Conservation (phyloP, 805 yeast genomes). For the Huiozyma sinensis region DNA sequence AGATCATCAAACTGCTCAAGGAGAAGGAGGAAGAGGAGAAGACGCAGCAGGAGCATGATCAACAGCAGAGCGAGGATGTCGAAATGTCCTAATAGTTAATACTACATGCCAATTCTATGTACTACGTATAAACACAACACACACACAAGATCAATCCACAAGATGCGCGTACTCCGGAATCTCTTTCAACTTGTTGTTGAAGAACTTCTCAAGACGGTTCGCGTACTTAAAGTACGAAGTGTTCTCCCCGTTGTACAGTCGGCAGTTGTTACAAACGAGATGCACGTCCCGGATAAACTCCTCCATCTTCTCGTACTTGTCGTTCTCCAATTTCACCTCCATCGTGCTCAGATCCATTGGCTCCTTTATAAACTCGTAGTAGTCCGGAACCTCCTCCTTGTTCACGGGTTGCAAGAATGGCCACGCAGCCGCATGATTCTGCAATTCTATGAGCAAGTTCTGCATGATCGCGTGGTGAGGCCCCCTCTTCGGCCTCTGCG, state of each 20-base stretch:
- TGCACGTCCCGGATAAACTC: conserved; percentile 84
- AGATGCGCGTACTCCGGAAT: conserved; percentile 84
- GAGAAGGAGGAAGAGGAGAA: conserved; percentile 50
- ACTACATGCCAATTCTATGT: no score
- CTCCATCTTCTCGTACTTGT: conserved; percentile 82
- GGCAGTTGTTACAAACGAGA: conserved; percentile 80
- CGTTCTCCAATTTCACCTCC: conserved; percentile 88
- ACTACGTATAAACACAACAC: not conserved
- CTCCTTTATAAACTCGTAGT: conserved; percentile 90
- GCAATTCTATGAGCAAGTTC: conserved; percentile 75
- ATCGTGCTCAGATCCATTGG: conserved; percentile 97
- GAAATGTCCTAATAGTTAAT: conserved; percentile 20
- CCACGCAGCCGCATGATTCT: conserved; percentile 96
- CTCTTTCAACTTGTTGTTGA: conserved; percentile 73
- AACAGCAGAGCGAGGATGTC: conserved; percentile 11
- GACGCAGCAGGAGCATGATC: conserved; percentile 15
- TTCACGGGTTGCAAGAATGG: conserved; percentile 92
- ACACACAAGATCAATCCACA: conserved; percentile 41
- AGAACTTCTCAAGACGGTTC: conserved; percentile 81
- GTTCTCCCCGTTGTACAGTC: conserved; percentile 84
- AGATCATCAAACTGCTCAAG: conserved; percentile 65
- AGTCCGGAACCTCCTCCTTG: conserved; percentile 89
- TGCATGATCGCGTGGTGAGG: conserved; percentile 94
- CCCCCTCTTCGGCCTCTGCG: conserved; percentile 86
- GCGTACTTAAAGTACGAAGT: conserved; percentile 96